phyloP scores from a whole-genome alignment of 192 early-diverging fungal genomes.

The Backusella mclennaniae region DNA sequence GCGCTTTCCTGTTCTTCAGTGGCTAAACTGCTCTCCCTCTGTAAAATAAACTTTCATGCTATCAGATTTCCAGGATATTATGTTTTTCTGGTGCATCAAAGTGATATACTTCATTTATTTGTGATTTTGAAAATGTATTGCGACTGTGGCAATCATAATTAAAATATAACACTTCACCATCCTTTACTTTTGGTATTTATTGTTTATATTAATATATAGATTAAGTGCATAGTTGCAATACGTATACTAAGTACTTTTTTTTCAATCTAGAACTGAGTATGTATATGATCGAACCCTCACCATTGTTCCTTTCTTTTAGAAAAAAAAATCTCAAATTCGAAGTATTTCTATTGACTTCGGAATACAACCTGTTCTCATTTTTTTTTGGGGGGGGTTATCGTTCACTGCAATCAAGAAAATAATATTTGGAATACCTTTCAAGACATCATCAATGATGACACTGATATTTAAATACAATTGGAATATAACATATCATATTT shows the following conservation, averaged over 20 bases:
- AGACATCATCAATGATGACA: no score
- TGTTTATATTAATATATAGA: no score
- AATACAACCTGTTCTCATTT: neutral
- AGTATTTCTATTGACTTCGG: neutral
- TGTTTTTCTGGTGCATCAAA: neutral
- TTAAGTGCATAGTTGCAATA: no score
- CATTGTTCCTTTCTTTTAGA: neutral
- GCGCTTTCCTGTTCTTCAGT: neutral
- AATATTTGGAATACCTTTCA: no score
- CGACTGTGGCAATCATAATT: no score
- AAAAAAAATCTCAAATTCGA: neutral
- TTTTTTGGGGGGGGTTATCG: no score
- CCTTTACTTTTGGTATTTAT: no score
- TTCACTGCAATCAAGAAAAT: no score
- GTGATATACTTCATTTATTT: neutral
- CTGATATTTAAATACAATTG: no score
- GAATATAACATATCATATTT: no score
- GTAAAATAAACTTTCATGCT: neutral
- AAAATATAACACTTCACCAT: no score
- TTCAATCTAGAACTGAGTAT: no score
- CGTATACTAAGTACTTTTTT: neutral
- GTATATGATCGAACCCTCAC: neutral
- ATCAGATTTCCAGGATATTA: neutral
- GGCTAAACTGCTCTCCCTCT: neutral
- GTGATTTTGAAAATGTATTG: neutral